Base-by-base conservation (phyloP, 1,284 basidiomycete species). In the Schizophyllum amplum region DNA sequence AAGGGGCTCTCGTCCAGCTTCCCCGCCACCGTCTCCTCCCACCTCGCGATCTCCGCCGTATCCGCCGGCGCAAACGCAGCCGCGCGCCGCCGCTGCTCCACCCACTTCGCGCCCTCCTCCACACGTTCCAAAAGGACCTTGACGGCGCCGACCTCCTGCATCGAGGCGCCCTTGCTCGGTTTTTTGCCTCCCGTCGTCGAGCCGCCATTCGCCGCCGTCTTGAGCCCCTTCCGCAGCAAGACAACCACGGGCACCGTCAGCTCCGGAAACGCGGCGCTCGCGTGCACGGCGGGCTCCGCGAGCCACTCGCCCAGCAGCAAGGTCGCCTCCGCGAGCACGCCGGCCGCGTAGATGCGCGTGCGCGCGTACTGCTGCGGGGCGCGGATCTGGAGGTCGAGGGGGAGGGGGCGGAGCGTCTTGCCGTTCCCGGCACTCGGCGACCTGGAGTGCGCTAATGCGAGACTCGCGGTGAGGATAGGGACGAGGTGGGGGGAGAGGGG, bases 251-350 rank as follows among this genome's bases (percentile, higher is more conserved):
- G 94, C n/a, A 98, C 82, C 13, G 86, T 80, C 55, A 97, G 77
- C 73, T 99, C 97, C 1, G 96, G 96, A 75, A 98, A 98, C 0
- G 92, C 92, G 57, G 98, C 87, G 69, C 89, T 91, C 0, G 80
- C 83, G 55, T 87, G 87, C 0, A 90, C 82, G 0, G 79, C 72
- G 61, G 68, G 75, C 66, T 75, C 90, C 59, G 72, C 73, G 56
- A 80, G 80, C 82, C 90, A 94, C 70, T 96, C 92, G 9, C 87
- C 85, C 48, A 98, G 77, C 20, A 94, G 72, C 70, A 83, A 94
- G 4, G 80, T 70, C 20, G 86, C 76, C 71, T 98, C 97, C 57
- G 98, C 94, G 1, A 86, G 80, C 26, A 98, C 72, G 4, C 83
- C 85, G 66, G 96, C 94, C 57, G 82, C 78, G 71, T 95, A 95